phyloP scores from a whole-genome alignment of 345 rosid genomes.

The Brassica carinata region DNA sequence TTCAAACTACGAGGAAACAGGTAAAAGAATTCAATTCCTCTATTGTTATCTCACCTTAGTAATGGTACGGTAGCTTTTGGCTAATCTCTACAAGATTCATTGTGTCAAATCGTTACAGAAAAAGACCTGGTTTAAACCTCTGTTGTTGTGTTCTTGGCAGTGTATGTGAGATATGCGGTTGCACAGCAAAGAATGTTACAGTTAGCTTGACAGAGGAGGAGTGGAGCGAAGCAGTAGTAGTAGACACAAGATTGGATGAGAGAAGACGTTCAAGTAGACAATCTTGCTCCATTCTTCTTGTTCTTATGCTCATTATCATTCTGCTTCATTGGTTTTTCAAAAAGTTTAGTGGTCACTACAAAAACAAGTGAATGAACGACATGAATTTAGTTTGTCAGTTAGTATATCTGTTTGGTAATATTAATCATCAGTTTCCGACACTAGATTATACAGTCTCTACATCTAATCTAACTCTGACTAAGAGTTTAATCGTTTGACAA shows the following conservation, averaged over 20 bases:
- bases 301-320: constrained; percentile 15
- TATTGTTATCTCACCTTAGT: not conserved
- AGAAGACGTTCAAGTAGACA: constrained; percentile 29
- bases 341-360: constrained; percentile 5
- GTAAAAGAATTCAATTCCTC: constrained; percentile 41
- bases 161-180: constrained; percentile 34
- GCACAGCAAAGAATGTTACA: constrained; percentile 1
- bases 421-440: constrained; percentile 8
- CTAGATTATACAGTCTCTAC: not conserved
- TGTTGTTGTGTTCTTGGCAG: constrained; percentile 30
- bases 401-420: constrained; percentile 4
- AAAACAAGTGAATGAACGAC: not conserved
- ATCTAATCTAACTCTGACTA: constrained; percentile 1
- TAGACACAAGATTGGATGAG: constrained; percentile 16
- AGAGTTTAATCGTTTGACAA: not conserved
- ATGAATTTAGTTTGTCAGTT: not conserved
- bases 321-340: constrained; percentile 34
- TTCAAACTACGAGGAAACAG: constrained; percentile 91
- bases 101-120: not conserved
- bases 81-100: not conserved
- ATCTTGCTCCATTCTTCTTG: constrained; percentile 34
- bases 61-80: not conserved
- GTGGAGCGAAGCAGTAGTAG: not conserved
- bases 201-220: constrained; percentile 11
- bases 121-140: not conserved